These are phyloP conservation scores for Stentor coeruleus DNA, from an alignment of 73 alveolate genomes.

Conservation along the genomic window DNA sequence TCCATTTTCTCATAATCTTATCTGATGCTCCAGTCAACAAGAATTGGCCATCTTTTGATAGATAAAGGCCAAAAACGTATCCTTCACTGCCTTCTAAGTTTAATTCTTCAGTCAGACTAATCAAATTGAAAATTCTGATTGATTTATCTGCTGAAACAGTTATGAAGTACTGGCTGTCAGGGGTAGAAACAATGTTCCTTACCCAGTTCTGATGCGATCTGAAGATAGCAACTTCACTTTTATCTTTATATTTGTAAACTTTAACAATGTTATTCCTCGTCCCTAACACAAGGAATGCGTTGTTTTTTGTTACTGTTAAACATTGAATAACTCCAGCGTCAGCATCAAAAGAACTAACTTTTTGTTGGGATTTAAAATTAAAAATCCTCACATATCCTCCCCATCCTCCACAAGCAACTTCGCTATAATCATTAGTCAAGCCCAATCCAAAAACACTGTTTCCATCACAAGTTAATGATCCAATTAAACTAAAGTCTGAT, in stretches of 20 bases:
- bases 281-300: not conserved
- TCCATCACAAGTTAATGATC: not conserved
- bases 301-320: not conserved
- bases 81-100: constrained; percentile 19
- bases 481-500: not conserved
- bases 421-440: not conserved
- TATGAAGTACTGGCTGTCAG: not conserved
- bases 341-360: not conserved
- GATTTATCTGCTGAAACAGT: constrained; percentile 1
- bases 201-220: not conserved
- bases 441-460: not conserved
- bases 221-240: not conserved
- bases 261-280: not conserved
- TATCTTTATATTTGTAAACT: not conserved
- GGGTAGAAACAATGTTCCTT: not conserved
- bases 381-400: not conserved
- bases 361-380: not conserved
- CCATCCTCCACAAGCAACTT: not conserved
- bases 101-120: not conserved
- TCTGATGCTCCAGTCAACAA: constrained; percentile 92
- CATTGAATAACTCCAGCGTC: not conserved
- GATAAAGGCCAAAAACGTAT: constrained; percentile 54
- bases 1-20: constrained; percentile 92
- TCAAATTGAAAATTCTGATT: not conserved
- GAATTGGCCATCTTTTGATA: constrained; percentile 85